A percentile compares a stretch with the other conserved stretches of the same genome.
Conservation (phyloP, 2,329 filamentous ascomycete genomes). For the Ophiostoma quercus region DNA sequence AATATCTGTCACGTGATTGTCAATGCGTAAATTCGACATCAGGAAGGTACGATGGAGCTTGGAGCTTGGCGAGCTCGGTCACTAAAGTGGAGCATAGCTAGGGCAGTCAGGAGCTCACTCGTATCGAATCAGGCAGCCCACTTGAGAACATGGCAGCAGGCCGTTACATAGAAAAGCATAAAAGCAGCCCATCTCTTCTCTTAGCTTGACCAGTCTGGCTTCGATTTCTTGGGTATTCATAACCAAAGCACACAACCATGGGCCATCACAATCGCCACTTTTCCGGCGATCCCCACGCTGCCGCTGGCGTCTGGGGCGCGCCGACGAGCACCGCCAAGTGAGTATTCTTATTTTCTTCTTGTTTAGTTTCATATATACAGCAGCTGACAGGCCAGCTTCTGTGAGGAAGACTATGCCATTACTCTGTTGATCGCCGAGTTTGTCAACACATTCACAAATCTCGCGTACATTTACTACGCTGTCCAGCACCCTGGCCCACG, state of each 20-base stretch:
- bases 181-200: background rate
- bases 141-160: background rate
- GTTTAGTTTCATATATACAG: background rate
- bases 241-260: conserved; percentile 26
- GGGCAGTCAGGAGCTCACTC: background rate
- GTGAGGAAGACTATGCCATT: conserved; percentile 49
- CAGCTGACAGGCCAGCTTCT: conserved; percentile 30
- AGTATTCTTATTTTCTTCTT: conserved; percentile 13
- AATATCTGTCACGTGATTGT: background rate
- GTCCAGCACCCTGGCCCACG: conserved; percentile 35
- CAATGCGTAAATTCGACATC: background rate
- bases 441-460: conserved; percentile 48
- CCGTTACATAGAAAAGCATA: background rate
- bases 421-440: conserved; percentile 50
- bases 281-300: conserved; percentile 30
- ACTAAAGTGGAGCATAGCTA: background rate
- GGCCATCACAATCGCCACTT: conserved; percentile 32
- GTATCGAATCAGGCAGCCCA: background rate
- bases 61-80: background rate
- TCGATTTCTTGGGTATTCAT: too few species aligned
- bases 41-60: background rate
- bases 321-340: conserved; percentile 34
- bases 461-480: conserved; percentile 45
- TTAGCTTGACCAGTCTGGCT: too few species aligned
- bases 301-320: conserved; percentile 31